Evolutionary conservation across 2,329 filamentous ascomycete genomes (phyloP), one percentile per base, ranked within the genome.

Genomic region (Botrytis aclada): DNA sequence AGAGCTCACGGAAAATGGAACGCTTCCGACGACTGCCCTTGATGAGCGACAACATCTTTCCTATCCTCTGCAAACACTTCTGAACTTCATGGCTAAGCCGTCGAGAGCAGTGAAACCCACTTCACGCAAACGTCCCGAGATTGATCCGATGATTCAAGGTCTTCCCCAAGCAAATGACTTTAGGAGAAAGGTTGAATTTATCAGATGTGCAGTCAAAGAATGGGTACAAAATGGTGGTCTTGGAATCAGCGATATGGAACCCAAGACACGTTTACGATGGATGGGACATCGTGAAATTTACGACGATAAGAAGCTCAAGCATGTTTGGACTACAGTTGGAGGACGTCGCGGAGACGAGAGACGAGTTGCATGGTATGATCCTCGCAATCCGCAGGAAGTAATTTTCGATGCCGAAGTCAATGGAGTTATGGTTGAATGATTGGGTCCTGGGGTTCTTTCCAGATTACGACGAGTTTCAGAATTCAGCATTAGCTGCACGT

Each of bases 151-250:
- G 79, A 82, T 90, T 22, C 88, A 90, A 80, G 85, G 86, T 72
- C 88, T 93, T 72, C 90, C 92, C 0, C 86, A 88, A 32, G 90
- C 91, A 58, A 95, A 95, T 80, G 88, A 90, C 76, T 88, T 95
- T 80, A 88, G 90, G 47, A 86, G 85, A 77, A 95, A 95, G 84
- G 87, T 95, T 73, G 87, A 89, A 74, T 95, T 95, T 80, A 88
- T 95, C 78, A 86, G 87, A 76, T 83, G 86, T 69, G 86, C 93
- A 25, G 86, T 94, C 18, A 87, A 86, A 75, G 91, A 93, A 80
- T 95, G 93, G 93, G 87, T 89, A 20, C 78, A 80, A 72, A 90
- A 92, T 77, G 90, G 89, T 4, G 93, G 93, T 2, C 82, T 95
- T 45, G 93, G 93, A 70, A 89, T 89, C 80, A 89, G 88, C 76